Percentiles rank a stretch among this genome's conserved stretches.
These are phyloP conservation scores for Chimonanthus praecox DNA, from an alignment of 164 flowering plant species.

Conservation along the genomic window DNA sequence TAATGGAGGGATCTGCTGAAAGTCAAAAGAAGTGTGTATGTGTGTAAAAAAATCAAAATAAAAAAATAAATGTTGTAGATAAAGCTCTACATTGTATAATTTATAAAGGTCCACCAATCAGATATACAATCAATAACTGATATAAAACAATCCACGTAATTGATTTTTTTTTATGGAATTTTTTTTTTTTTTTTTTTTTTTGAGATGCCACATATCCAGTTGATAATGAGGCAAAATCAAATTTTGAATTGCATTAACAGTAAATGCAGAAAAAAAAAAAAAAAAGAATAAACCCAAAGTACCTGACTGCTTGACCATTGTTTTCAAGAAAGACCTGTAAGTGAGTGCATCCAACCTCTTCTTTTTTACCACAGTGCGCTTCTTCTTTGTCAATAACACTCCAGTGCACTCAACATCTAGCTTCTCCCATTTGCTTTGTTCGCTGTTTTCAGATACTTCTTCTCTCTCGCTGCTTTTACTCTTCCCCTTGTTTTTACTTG, in stretches of 20 bases:
- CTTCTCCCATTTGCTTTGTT: not conserved
- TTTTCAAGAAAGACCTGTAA: conserved; percentile 28
- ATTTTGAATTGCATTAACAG: not conserved
- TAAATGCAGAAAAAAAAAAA: not conserved
- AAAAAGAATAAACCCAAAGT: not conserved
- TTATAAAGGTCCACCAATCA: too few relatives aligned
- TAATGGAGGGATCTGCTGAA: too few relatives aligned
- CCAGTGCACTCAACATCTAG: conserved; percentile 8
- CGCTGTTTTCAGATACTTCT: conserved; percentile 18
- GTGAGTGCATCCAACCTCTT: conserved; percentile 33
- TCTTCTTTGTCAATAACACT: conserved; percentile 10
- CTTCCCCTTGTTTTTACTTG: conserved; percentile 18
- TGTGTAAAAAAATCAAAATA: too few relatives aligned
- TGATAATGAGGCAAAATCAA: not conserved
- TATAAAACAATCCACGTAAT: too few relatives aligned
- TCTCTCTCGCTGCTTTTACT: conserved; percentile 25
- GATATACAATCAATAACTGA: too few relatives aligned
- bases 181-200: too few relatives aligned
- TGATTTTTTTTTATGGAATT: too few relatives aligned
- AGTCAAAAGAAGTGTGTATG: too few relatives aligned
- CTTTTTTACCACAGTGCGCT: conserved; percentile 5
- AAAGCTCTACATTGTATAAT: too few relatives aligned
- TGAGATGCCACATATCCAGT: not conserved
- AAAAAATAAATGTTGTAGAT: too few relatives aligned
- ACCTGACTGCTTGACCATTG: conserved; percentile 7